phyloP scores from a whole-genome alignment of 306 rosid species.

The Castanopsis chinensis region DNA sequence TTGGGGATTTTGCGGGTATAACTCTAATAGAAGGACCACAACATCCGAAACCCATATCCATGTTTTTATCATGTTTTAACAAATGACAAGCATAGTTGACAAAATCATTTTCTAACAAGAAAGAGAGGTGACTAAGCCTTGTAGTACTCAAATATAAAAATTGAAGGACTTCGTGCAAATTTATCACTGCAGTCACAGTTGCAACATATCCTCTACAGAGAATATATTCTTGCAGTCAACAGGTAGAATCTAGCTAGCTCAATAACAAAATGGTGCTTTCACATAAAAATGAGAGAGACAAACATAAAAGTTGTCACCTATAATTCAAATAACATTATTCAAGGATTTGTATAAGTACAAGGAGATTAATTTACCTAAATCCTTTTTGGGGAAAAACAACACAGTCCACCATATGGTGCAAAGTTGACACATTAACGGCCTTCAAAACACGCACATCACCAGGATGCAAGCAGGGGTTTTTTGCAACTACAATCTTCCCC shows the following conservation, averaged over 20 bases:
- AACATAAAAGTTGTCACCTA: neutral
- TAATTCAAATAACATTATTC: neutral
- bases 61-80: neutral
- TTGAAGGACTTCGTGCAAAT: neutral
- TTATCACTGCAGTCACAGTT: neutral
- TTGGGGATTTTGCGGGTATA: no score
- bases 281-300: neutral
- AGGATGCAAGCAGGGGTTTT: slow-evolving; percentile 82
- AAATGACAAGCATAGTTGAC: neutral
- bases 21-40: no score
- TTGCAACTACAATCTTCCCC: slow-evolving; percentile 60
- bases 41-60: neutral
- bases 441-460: slow-evolving; percentile 77
- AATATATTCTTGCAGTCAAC: neutral
- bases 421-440: slow-evolving; percentile 61
- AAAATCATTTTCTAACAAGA: neutral
- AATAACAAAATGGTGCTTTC: neutral
- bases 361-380: slow-evolving; percentile 38
- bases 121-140: neutral
- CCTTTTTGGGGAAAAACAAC: slow-evolving; percentile 84
- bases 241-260: neutral
- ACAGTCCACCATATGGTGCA: slow-evolving; percentile 79
- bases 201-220: neutral
- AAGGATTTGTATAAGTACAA: neutral
- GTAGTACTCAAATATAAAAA: neutral